Evolutionary conservation across 1,284 basidiomycete species (phyloP).

Genomic region (Trichosporon faecale): DNA sequence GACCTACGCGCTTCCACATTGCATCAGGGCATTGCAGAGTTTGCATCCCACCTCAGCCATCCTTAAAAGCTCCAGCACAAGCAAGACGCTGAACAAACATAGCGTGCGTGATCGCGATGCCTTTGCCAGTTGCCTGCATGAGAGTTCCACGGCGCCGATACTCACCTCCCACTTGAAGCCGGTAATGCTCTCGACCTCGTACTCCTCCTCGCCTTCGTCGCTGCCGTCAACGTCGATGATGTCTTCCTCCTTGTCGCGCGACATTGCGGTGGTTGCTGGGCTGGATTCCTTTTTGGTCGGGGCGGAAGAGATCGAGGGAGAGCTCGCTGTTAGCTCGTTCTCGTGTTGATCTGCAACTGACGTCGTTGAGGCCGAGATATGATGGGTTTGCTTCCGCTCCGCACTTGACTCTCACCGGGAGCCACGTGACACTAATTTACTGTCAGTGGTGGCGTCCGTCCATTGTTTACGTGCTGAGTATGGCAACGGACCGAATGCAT

Average conservation of each 20-base stretch:
- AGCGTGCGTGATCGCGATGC: not conserved
- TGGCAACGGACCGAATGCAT: not conserved
- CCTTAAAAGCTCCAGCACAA: not conserved
- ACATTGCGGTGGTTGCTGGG: not conserved
- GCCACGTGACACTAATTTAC: not conserved
- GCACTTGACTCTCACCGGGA: not conserved
- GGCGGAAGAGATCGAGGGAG: not conserved
- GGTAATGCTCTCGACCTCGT: conserved; percentile 35
- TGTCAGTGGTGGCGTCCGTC: not conserved
- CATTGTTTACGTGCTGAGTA: not conserved
- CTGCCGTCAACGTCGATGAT: conserved; percentile 27
- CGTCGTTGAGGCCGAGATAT: conserved; percentile 3
- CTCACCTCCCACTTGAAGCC: conserved; percentile 32
- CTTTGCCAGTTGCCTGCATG: not conserved
- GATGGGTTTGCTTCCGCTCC: not conserved
- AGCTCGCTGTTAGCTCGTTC: not conserved
- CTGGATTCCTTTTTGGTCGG: not conserved
- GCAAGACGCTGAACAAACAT: not conserved
- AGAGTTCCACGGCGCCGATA: not conserved
- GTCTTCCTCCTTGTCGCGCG: conserved; percentile 18
- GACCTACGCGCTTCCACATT: not conserved
- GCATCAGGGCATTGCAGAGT: not conserved
- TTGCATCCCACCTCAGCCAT: not conserved
- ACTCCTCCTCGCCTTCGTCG: conserved; percentile 36
- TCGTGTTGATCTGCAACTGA: conserved; percentile 2